Percentiles rank a stretch among this genome's conserved stretches.
These are phyloP conservation scores for Cytospora schulzeri DNA, from an alignment of 2,329 filamentous ascomycete genomes.

Conservation along the genomic window DNA sequence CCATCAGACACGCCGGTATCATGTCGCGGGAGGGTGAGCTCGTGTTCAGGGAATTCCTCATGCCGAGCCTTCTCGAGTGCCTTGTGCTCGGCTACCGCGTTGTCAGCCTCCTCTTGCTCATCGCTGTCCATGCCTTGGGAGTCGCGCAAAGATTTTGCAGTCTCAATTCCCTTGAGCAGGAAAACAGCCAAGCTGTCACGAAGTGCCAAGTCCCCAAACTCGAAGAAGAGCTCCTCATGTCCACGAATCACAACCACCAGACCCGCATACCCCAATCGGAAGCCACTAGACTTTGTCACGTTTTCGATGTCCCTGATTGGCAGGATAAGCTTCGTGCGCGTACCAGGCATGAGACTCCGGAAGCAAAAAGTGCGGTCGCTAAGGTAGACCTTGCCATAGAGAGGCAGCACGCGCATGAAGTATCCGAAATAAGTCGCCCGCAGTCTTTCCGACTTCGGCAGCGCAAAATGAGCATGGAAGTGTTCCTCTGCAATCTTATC, in stretches of 20 bases:
- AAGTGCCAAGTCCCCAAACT: conserved; percentile 76
- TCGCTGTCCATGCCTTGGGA: conserved; percentile 68
- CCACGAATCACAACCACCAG: conserved; percentile 91
- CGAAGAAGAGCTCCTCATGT: conserved; percentile 95
- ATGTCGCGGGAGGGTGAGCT: conserved; percentile 51
- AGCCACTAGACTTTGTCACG: conserved; percentile 92
- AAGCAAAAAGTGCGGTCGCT: conserved; percentile 89
- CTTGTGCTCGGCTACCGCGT: conserved; percentile 78
- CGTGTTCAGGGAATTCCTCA: conserved; percentile 53
- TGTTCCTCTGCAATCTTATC: conserved; percentile 67
- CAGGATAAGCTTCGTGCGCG: conserved; percentile 87
- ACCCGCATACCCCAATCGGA: conserved; percentile 86
- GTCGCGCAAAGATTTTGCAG: conserved; percentile 69
- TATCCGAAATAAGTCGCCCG: conserved; percentile 91
- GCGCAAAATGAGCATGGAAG: conserved; percentile 86
- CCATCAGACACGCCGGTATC: conserved; percentile 54
- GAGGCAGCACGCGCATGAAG: conserved; percentile 82
- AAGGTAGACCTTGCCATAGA: conserved; percentile 97
- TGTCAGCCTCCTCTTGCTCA: conserved; percentile 70
- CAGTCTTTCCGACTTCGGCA: conserved; percentile 81
- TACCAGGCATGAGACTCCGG: conserved; percentile 84
- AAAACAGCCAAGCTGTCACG: conserved; percentile 90
- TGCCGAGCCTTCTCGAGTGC: conserved; percentile 74
- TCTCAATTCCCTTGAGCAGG: conserved; percentile 75
- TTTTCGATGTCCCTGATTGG: conserved; percentile 91